Evolutionary conservation across 2,329 filamentous ascomycete species (phyloP).

Genomic region (Tolypocladium album): DNA sequence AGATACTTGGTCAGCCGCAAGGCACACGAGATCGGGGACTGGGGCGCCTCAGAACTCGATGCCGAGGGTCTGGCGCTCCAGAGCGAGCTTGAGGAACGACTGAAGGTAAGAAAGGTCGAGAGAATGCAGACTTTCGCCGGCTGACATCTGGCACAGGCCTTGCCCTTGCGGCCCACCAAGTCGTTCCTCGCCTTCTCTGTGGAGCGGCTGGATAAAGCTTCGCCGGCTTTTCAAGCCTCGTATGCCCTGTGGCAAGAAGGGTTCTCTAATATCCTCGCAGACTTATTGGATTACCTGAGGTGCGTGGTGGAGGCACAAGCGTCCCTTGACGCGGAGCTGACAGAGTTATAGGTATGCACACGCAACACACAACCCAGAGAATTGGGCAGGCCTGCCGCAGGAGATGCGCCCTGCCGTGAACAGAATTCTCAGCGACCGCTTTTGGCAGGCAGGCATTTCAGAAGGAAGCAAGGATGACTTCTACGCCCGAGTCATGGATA

Average conservation of each 20-base stretch:
- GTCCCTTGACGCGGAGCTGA: background rate
- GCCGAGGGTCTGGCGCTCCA: conserved; percentile 71
- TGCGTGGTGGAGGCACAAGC: conserved; percentile 17
- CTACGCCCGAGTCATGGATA: conserved; percentile 81
- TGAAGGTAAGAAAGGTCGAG: conserved; percentile 39
- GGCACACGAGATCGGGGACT: conserved; percentile 70
- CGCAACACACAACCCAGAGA: conserved; percentile 76
- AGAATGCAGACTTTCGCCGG: background rate
- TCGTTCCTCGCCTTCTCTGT: conserved; percentile 87
- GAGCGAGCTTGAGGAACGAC: conserved; percentile 63
- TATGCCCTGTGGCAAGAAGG: conserved; percentile 76
- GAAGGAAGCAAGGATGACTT: conserved; percentile 94
- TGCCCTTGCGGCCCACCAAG: conserved; percentile 82
- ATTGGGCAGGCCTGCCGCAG: conserved; percentile 66
- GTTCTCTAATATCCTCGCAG: conserved; percentile 74
- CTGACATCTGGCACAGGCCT: conserved; percentile 29
- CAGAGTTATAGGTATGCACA: conserved; percentile 59
- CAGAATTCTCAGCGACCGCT: conserved; percentile 82
- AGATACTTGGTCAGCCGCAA: conserved; percentile 64
- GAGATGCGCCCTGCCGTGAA: conserved; percentile 71
- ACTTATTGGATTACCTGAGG: conserved; percentile 73
- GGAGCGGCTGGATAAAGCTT: conserved; percentile 70
- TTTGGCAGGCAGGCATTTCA: conserved; percentile 97
- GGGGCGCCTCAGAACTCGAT: conserved; percentile 69
- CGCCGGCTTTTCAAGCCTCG: conserved; percentile 63